A percentile compares a stretch with the other conserved stretches of the same genome.
Conservation (phyloP, 768 basidiomycete species). For the Trametopsis cervina region DNA sequence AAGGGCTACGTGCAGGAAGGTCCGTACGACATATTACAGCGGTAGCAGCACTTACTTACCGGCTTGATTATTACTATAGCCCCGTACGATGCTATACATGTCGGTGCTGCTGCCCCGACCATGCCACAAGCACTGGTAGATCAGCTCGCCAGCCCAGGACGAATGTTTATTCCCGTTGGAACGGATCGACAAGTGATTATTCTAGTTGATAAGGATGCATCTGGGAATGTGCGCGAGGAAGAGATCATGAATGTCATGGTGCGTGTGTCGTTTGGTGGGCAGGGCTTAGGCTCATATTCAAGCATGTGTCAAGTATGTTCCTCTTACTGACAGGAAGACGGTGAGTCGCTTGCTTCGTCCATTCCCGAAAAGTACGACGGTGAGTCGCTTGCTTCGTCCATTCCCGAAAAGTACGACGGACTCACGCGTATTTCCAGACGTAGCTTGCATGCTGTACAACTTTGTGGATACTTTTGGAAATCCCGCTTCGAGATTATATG, state of each 20-base stretch:
- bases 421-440: no score
- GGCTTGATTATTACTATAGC: slow-evolving; percentile 29
- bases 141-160: slow-evolving; percentile 68
- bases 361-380: no score
- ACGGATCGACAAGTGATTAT: slow-evolving; percentile 47
- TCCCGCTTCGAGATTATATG: no score
- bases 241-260: slow-evolving; percentile 81
- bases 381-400: no score
- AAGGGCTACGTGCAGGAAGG: slow-evolving; percentile 37
- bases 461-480: no score
- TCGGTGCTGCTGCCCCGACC: slow-evolving; percentile 83
- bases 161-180: slow-evolving; percentile 94
- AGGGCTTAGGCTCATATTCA: no score
- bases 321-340: slow-evolving; percentile 52
- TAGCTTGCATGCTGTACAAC: no score
- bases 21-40: not conserved
- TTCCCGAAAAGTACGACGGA: no score
- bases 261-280: no score
- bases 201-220: slow-evolving; percentile 64
- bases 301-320: slow-evolving; percentile 76
- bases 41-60: not conserved
- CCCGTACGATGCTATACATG: slow-evolving; percentile 84
- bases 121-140: slow-evolving; percentile 68
- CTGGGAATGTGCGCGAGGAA: slow-evolving; percentile 58
- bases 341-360: no score